These are phyloP conservation scores for Aspergillus costaricaensis DNA, from an alignment of 2,329 filamentous ascomycete genomes.

Conservation along the genomic window DNA sequence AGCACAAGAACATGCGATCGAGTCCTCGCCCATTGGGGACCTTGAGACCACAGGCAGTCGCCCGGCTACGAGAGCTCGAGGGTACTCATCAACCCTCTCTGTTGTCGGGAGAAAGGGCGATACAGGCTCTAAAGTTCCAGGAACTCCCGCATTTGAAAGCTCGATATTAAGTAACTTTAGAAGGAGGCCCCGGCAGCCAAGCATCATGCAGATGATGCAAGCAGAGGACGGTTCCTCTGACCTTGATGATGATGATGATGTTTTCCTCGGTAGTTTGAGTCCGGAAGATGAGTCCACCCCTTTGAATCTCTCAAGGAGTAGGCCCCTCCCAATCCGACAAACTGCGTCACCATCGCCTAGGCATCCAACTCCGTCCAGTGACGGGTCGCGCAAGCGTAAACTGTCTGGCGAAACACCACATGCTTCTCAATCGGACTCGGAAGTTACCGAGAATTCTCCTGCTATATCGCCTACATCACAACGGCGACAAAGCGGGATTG, in stretches of 20 bases:
- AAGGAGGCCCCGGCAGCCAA: conserved; percentile 46
- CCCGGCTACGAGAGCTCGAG: conserved; percentile 40
- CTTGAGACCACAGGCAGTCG: conserved; percentile 36
- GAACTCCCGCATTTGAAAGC: conserved; percentile 45
- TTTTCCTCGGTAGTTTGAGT: conserved; percentile 46
- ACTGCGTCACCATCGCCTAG: conserved; percentile 26
- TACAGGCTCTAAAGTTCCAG: conserved; percentile 36
- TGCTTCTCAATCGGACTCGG: conserved; percentile 30
- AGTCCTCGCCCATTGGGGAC: conserved; percentile 38
- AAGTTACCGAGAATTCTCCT: conserved; percentile 23
- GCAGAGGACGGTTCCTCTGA: conserved; percentile 43
- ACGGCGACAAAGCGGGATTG: conserved; percentile 1
- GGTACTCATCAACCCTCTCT: conserved; percentile 44
- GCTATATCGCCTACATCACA: conserved; percentile 17
- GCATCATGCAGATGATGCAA: conserved; percentile 49
- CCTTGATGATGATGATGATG: conserved; percentile 43
- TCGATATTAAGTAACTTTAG: conserved; percentile 49
- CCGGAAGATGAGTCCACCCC: conserved; percentile 51
- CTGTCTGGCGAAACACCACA: conserved; percentile 29
- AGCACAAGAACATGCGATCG: conserved; percentile 36
- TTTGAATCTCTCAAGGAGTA: conserved; percentile 38
- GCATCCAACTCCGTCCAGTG: conserved; percentile 29
- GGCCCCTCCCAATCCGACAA: conserved; percentile 29
- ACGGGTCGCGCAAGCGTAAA: conserved; percentile 42
- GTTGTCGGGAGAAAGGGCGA: conserved; percentile 42